These are phyloP conservation scores for Rhizophagus prolifer DNA, from an alignment of 192 early-diverging fungal genomes.

Conservation along the genomic window DNA sequence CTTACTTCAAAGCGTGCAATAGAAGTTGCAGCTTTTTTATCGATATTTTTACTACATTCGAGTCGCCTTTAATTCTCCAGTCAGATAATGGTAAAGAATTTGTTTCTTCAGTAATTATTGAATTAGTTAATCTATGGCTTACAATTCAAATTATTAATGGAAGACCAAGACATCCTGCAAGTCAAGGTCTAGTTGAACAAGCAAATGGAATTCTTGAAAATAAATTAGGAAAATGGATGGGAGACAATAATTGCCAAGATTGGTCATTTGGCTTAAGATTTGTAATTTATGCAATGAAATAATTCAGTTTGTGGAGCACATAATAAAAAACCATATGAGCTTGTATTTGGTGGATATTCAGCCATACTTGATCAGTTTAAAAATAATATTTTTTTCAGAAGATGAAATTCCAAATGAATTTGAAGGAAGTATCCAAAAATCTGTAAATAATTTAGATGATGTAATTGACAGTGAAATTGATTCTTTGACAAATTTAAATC, in stretches of 20 bases:
- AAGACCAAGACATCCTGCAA: slow-evolving; percentile 6
- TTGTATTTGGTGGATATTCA: slow-evolving; percentile 8
- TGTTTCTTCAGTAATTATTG: not conserved
- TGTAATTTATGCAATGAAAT: slow-evolving; percentile 20
- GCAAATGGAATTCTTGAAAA: slow-evolving; percentile 1
- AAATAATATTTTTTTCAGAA: slow-evolving; percentile 1
- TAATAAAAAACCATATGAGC: not conserved
- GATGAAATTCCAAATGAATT: not conserved
- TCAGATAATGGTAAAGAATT: slow-evolving; percentile 6
- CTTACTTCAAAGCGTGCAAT: not conserved
- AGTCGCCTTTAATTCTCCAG: not conserved
- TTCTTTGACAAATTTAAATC: not conserved
- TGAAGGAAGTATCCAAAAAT: not conserved
- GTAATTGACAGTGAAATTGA: not conserved
- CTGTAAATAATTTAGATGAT: not conserved
- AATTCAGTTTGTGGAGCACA: not conserved
- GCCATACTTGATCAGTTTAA: not conserved
- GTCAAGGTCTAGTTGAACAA: slow-evolving; percentile 1
- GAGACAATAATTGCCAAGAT: not conserved
- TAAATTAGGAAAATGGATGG: not conserved
- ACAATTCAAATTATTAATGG: slow-evolving; percentile 4
- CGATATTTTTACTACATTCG: slow-evolving; percentile 1
- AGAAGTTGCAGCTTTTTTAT: not conserved
- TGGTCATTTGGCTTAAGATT: slow-evolving; percentile 5
- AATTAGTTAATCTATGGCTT: not conserved